Percentiles rank a stretch among this genome's conserved stretches.
Evolutionary conservation across 352 stramenopile species (phyloP).

Genomic region (Phytophthora melonis): DNA sequence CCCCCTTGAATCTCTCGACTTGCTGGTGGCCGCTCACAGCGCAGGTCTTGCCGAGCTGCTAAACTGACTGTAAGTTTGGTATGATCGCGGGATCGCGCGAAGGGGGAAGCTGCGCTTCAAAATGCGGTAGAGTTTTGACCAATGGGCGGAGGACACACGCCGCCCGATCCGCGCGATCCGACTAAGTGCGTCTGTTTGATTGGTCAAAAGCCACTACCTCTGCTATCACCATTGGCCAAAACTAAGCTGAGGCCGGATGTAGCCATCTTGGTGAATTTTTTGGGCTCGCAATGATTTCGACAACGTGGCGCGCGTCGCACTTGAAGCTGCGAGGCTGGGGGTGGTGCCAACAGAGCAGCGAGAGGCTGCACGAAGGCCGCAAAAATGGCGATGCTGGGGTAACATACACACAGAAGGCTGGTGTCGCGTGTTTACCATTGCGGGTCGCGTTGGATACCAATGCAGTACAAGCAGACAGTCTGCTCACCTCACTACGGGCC

Average conservation of each 20-base stretch:
- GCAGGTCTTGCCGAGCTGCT: conserved; percentile 18
- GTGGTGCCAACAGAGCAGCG: too few species aligned
- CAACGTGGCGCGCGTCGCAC: neutral
- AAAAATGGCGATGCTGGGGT: neutral
- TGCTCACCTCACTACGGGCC: neutral
- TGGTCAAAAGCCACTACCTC: neutral
- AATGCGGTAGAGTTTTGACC: conserved; percentile 25
- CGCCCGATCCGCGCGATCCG: conserved; percentile 2
- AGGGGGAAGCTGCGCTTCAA: conserved; percentile 19
- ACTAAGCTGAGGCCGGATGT: neutral
- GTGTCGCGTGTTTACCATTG: neutral
- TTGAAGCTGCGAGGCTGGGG: too few species aligned
- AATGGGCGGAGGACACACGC: conserved; percentile 44
- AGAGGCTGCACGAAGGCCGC: too few species aligned
- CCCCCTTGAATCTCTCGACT: conserved; percentile 5
- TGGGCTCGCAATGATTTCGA: neutral
- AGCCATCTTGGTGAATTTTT: conserved; percentile 7
- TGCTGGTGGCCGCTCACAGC: conserved; percentile 2
- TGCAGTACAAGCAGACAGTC: neutral
- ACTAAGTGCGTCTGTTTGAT: neutral
- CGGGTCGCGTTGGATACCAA: neutral
- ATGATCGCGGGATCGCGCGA: conserved; percentile 28
- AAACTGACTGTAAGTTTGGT: conserved; percentile 27
- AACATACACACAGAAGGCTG: neutral
- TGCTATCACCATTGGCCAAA: neutral